Conservation (phyloP, 768 basidiomycete genomes). For the Tubosaeta brunneosetosa region DNA sequence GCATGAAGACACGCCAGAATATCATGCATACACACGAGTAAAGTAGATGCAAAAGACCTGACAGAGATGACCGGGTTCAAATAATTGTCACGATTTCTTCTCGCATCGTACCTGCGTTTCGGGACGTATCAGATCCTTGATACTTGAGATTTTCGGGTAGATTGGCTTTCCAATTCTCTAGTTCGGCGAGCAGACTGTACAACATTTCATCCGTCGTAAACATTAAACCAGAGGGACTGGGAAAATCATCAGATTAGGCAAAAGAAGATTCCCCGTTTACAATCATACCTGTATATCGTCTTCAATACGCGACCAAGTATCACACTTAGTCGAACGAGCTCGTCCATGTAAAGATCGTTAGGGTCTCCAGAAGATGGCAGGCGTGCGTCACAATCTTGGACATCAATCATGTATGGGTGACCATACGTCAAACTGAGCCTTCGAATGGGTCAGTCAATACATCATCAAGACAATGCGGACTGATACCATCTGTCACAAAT, state of each 20-base stretch:
- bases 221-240: slow-evolving; percentile 81
- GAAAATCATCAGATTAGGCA: slow-evolving; percentile 5
- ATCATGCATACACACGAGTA: slow-evolving; percentile 92
- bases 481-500: slow-evolving; percentile 87
- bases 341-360: slow-evolving; percentile 77
- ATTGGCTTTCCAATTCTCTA: slow-evolving; percentile 72
- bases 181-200: slow-evolving; percentile 54
- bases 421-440: slow-evolving; percentile 89
- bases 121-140: slow-evolving; percentile 61
- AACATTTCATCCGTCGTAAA: slow-evolving; percentile 81
- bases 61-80: background rate
- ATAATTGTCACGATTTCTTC: background rate
- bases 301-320: slow-evolving; percentile 89
- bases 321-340: slow-evolving; percentile 87
- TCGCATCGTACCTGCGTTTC: slow-evolving; percentile 55
- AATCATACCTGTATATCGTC: slow-evolving; percentile 78
- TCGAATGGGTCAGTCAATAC: slow-evolving; percentile 9
- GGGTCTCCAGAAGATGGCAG: slow-evolving; percentile 85
- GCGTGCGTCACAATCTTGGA: slow-evolving; percentile 93
- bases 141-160: slow-evolving; percentile 79
- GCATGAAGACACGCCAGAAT: slow-evolving; percentile 98
- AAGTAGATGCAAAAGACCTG: slow-evolving; percentile 83
- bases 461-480: slow-evolving; percentile 1
- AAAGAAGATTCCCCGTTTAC: background rate
- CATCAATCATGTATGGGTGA: slow-evolving; percentile 93